A percentile compares a stretch with the other conserved stretches of the same genome.
Conservation (phyloP, 352 stramenopile genomes). For the Pythium sp. region DNA sequence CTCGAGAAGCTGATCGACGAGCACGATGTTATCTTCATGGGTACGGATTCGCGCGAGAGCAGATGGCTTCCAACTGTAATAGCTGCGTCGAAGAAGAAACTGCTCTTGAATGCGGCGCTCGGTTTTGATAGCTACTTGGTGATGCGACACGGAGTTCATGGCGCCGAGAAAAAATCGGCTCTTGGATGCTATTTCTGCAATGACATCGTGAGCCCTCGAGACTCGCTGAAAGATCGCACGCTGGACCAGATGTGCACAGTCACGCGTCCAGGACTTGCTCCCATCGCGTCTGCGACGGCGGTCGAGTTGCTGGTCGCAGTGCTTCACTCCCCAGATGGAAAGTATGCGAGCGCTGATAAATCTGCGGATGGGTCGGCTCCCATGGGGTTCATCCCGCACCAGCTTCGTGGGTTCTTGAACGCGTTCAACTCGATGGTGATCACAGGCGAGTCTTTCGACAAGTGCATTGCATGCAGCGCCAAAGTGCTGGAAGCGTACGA, state of each 20-base stretch:
- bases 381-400: conserved; percentile 90
- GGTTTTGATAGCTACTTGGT: conserved; percentile 98
- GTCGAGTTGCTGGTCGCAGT: conserved; percentile 96
- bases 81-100: conserved; percentile 89
- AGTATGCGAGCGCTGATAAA: conserved; percentile 67
- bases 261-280: conserved; percentile 94
- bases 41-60: conserved; percentile 98
- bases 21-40: conserved; percentile 96
- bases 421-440: conserved; percentile 83
- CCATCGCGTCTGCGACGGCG: conserved; percentile 90
- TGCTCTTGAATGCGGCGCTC: conserved; percentile 76
- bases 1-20: conserved; percentile 90
- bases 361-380: conserved; percentile 42
- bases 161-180: conserved; percentile 14
- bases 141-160: conserved; percentile 92
- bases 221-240: conserved; percentile 96
- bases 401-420: conserved; percentile 95
- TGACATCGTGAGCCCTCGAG: conserved; percentile 97
- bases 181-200: conserved; percentile 99
- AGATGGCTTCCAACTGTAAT: conserved; percentile 98
- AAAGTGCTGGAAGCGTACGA: conserved; percentile 88
- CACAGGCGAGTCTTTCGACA: conserved; percentile 90
- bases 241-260: conserved; percentile 99
- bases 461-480: conserved; percentile 95
- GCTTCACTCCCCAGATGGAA: conserved; percentile 89